phyloP scores from a whole-genome alignment of 495 filamentous ascomycete species.

The Aspergillus panamensis region DNA sequence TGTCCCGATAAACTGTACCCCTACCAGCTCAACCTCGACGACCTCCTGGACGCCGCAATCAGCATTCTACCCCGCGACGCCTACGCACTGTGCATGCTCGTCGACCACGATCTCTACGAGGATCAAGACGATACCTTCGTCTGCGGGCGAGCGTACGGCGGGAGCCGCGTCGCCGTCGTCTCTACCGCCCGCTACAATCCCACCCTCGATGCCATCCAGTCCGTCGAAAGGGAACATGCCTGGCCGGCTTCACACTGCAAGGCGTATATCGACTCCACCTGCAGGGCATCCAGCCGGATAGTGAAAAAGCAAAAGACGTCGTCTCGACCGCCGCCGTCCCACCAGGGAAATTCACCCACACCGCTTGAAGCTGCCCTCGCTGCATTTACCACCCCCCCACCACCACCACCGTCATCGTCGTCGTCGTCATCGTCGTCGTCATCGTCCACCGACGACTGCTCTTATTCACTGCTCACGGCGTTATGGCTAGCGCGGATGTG shows the following conservation, averaged over 20 bases:
- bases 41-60: slow-evolving; percentile 59
- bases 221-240: slow-evolving; percentile 50
- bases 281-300: not conserved
- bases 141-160: slow-evolving; percentile 66
- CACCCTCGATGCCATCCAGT: slow-evolving; percentile 39
- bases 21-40: slow-evolving; percentile 58
- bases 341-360: not conserved
- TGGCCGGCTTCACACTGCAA: slow-evolving; percentile 64
- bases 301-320: not conserved
- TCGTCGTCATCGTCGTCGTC: too few species aligned
- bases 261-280: slow-evolving; percentile 38
- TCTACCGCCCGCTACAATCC: slow-evolving; percentile 60
- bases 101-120: slow-evolving; percentile 63
- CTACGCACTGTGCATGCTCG: slow-evolving; percentile 54
- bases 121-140: slow-evolving; percentile 64
- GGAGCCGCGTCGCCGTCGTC: slow-evolving; percentile 57
- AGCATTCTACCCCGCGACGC: slow-evolving; percentile 56
- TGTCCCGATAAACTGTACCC: slow-evolving; percentile 46
- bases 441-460: not conserved
- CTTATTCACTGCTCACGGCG: not conserved
- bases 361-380: slow-evolving; percentile 1
- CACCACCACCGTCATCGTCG: too few species aligned
- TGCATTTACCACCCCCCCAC: not conserved
- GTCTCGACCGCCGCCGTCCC: too few species aligned
- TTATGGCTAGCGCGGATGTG: slow-evolving; percentile 57